A percentile compares a stretch with the other conserved stretches of the same genome.
These are phyloP conservation scores for Pachyrhizus erosus DNA, from an alignment of 306 rosid species.

Conservation along the genomic window DNA sequence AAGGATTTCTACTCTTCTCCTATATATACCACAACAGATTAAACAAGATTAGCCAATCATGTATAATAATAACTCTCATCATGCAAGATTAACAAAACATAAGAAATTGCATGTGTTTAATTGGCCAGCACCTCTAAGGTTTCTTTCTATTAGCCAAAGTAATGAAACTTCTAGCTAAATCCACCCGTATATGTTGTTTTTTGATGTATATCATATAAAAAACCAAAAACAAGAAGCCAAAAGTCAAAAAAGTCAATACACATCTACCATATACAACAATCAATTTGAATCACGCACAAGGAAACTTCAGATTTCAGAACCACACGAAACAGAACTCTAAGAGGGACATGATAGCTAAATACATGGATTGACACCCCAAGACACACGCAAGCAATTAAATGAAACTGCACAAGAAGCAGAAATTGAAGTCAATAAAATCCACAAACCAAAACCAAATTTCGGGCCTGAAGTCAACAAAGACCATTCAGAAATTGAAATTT, in stretches of 20 bases:
- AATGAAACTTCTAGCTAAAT: neutral
- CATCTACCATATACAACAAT: neutral
- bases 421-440: neutral
- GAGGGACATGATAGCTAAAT: neutral
- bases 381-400: neutral
- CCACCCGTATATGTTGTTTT: neutral
- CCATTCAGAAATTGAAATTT: slow-evolving; percentile 14
- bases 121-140: neutral
- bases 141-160: slow-evolving; percentile 22
- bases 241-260: slow-evolving; percentile 21
- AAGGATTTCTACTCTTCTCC: slow-evolving; percentile 36
- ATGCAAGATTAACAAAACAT: slow-evolving; percentile 25
- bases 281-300: slow-evolving; percentile 9
- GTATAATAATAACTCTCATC: slow-evolving; percentile 6
- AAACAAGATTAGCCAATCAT: slow-evolving; percentile 18
- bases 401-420: neutral
- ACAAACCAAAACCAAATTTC: slow-evolving; percentile 5
- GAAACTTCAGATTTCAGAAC: slow-evolving; percentile 4
- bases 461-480: neutral
- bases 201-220: neutral
- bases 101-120: neutral
- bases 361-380: neutral
- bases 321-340: slow-evolving; percentile 17
- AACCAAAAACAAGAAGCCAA: neutral
- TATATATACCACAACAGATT: slow-evolving; percentile 18